These are phyloP conservation scores for Shiraia sp. DNA, from an alignment of 2,329 filamentous ascomycete species.

Conservation along the genomic window DNA sequence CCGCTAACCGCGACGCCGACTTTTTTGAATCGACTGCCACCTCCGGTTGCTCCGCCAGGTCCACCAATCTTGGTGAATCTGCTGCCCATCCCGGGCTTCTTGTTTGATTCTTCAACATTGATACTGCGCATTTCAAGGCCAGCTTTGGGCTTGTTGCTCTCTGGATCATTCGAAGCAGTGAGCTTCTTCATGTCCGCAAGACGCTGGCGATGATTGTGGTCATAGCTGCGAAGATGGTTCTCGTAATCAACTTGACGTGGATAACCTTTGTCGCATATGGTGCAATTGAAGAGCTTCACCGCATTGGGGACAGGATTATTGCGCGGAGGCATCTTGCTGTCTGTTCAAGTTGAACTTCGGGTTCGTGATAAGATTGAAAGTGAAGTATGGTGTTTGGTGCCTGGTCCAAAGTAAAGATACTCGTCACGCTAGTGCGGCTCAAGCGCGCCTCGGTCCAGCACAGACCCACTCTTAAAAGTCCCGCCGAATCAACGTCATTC, in stretches of 20 bases:
- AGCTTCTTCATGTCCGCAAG: conserved; percentile 81
- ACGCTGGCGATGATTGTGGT: conserved; percentile 78
- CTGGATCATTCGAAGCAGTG: conserved; percentile 33
- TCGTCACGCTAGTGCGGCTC: conserved; percentile 14
- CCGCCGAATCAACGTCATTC: conserved; percentile 39
- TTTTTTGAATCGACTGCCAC: conserved; percentile 67
- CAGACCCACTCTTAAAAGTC: conserved; percentile 10
- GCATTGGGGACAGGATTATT: conserved; percentile 50
- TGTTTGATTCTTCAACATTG: conserved; percentile 19
- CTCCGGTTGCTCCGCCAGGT: conserved; percentile 4
- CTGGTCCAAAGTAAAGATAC: conserved; percentile 3
- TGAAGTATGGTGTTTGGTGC: background rate
- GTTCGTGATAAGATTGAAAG: too few species aligned
- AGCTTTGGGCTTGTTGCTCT: conserved; percentile 23
- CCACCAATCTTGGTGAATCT: conserved; percentile 36
- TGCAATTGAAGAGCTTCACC: conserved; percentile 50
- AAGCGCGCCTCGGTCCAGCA: conserved; percentile 19
- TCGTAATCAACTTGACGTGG: conserved; percentile 95
- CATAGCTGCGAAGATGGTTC: conserved; percentile 89
- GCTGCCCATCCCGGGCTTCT: conserved; percentile 20
- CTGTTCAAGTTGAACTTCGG: background rate
- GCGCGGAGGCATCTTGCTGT: conserved; percentile 36
- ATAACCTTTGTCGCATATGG: conserved; percentile 90
- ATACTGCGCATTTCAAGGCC: conserved; percentile 31
- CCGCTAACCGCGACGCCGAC: conserved; percentile 56